These are phyloP conservation scores for Dimocarpus longan DNA, from an alignment of 345 rosid species.

Conservation along the genomic window DNA sequence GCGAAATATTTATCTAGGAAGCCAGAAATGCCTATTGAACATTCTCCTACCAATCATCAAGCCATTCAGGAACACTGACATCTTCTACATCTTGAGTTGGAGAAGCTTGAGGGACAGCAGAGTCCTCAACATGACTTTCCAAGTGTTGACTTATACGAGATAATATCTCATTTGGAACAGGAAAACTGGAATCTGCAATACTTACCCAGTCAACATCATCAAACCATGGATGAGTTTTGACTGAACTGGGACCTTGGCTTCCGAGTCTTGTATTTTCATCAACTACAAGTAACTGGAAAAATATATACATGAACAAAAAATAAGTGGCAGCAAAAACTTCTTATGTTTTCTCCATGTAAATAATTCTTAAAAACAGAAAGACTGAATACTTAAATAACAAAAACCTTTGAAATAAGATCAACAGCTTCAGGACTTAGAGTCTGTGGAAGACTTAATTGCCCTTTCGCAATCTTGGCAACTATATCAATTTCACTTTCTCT, in stretches of 20 bases:
- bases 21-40: not conserved
- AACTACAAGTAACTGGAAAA: slow-evolving; percentile 70
- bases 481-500: slow-evolving; percentile 80
- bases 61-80: slow-evolving; percentile 66
- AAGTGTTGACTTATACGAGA: slow-evolving; percentile 52
- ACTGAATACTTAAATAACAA: slow-evolving; percentile 1
- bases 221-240: slow-evolving; percentile 83
- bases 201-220: slow-evolving; percentile 60
- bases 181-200: slow-evolving; percentile 47
- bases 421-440: slow-evolving; percentile 61
- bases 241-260: slow-evolving; percentile 54
- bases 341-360: not conserved
- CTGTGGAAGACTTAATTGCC: slow-evolving; percentile 61
- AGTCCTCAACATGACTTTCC: slow-evolving; percentile 46
- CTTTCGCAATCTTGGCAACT: slow-evolving; percentile 75
- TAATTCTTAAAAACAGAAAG: too few species aligned
- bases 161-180: slow-evolving; percentile 63
- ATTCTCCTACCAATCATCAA: slow-evolving; percentile 72
- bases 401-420: slow-evolving; percentile 82
- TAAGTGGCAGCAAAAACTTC: not conserved
- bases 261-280: slow-evolving; percentile 75
- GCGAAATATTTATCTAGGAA: not conserved
- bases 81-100: slow-evolving; percentile 45
- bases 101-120: slow-evolving; percentile 35
- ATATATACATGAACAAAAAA: slow-evolving; percentile 7